Percentiles rank a stretch among this genome's conserved stretches.
Conservation (phyloP, 2,329 filamentous ascomycete genomes). For the Bipolaris oryzae region DNA sequence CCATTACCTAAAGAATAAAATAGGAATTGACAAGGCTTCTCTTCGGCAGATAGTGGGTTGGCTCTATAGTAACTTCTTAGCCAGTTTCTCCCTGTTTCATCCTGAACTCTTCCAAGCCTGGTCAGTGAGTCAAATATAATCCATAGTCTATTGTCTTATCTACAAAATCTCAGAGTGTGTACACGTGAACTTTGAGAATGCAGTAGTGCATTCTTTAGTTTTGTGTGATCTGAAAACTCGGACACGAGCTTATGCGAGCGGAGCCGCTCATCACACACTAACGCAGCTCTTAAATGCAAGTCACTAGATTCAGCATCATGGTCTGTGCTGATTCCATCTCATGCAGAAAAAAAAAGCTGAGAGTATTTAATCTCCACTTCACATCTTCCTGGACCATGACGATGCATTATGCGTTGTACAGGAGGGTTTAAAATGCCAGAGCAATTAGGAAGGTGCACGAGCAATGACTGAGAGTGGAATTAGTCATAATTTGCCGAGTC, state of each 20-base stretch:
- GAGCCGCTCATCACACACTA: not conserved
- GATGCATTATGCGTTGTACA: too few species aligned
- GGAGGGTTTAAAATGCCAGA: too few species aligned
- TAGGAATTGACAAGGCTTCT: slow-evolving; percentile 1
- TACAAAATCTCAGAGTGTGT: not conserved
- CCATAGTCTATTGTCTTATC: not conserved
- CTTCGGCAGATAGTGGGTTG: not conserved
- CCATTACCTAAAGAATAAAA: slow-evolving; percentile 4
- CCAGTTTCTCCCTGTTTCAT: not conserved
- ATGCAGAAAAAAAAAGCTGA: too few species aligned
- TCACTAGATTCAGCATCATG: not conserved
- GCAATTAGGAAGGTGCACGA: too few species aligned
- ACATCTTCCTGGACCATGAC: too few species aligned
- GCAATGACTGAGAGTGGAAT: too few species aligned
- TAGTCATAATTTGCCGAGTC: too few species aligned
- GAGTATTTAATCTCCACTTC: too few species aligned
- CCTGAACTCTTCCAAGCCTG: not conserved
- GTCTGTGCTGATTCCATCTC: not conserved
- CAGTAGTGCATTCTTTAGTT: not conserved
- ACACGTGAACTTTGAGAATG: not conserved
- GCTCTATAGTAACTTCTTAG: not conserved
- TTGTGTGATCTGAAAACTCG: not conserved
- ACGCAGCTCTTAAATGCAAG: not conserved
- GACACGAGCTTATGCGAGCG: slow-evolving; percentile 1
- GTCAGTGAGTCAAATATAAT: slow-evolving; percentile 1